These are phyloP conservation scores for Sporothrix protearum DNA, from an alignment of 2,329 filamentous ascomycete genomes.

Conservation along the genomic window DNA sequence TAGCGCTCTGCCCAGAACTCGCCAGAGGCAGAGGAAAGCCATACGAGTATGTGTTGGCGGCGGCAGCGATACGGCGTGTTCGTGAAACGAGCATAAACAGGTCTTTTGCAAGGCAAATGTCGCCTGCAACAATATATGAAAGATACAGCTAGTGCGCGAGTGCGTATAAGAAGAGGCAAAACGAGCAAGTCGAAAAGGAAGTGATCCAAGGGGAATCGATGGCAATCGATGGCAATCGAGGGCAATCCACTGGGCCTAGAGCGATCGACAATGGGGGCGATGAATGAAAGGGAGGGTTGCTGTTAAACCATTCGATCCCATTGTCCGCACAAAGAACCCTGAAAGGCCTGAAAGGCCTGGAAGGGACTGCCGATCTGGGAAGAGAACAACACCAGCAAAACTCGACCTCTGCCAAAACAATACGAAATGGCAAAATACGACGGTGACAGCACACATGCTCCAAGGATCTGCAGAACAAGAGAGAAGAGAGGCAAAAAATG, in stretches of 20 bases:
- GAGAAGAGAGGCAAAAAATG: background rate
- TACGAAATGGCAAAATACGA: constrained; percentile 8
- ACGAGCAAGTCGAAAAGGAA: background rate
- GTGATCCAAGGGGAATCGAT: background rate
- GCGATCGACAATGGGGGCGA: constrained; percentile 2
- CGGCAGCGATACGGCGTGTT: background rate
- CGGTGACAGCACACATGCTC: background rate
- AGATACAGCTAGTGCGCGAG: background rate
- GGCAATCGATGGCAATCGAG: background rate
- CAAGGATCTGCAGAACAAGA: background rate
- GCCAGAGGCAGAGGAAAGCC: background rate
- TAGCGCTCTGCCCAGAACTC: background rate
- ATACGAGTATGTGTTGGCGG: background rate
- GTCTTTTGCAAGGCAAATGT: background rate
- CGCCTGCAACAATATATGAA: background rate
- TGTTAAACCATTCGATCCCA: background rate
- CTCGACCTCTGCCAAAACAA: background rate
- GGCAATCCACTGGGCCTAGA: constrained; percentile 1
- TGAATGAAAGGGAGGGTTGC: background rate
- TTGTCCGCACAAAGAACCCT: background rate
- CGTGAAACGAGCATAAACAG: background rate
- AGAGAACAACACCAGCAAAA: too few relatives aligned
- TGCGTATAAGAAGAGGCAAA: background rate
- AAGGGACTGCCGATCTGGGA: too few relatives aligned
- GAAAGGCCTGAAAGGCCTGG: background rate